Evolutionary conservation across 495 filamentous ascomycete species (phyloP).

Genomic region (Penicillium canescens): DNA sequence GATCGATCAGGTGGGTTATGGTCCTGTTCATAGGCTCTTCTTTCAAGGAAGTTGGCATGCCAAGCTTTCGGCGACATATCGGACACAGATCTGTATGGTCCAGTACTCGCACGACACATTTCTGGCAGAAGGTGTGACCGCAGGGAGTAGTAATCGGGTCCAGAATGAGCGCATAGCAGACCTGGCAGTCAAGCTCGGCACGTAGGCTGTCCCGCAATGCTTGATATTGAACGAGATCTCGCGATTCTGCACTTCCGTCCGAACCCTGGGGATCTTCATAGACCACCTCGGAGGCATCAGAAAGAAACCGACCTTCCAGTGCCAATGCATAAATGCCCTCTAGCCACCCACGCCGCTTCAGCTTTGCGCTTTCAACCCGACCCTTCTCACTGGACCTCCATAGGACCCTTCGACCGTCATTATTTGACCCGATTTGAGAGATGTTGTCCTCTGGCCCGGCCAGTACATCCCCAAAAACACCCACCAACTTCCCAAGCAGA

Average conservation of each 20-base stretch:
- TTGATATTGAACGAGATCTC: slow-evolving; percentile 55
- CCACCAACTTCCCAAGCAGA: slow-evolving; percentile 64
- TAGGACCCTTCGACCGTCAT: slow-evolving; percentile 42
- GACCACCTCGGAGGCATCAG: slow-evolving; percentile 47
- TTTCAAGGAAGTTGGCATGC: slow-evolving; percentile 57
- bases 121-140: slow-evolving; percentile 86
- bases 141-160: slow-evolving; percentile 83
- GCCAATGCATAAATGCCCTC: slow-evolving; percentile 32
- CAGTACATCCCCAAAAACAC: slow-evolving; percentile 50
- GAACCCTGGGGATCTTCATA: slow-evolving; percentile 43
- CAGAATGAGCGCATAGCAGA: slow-evolving; percentile 77
- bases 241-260: slow-evolving; percentile 30
- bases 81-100: slow-evolving; percentile 79
- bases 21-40: slow-evolving; percentile 61
- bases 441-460: slow-evolving; percentile 21
- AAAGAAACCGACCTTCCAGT: slow-evolving; percentile 30
- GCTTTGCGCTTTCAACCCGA: slow-evolving; percentile 14
- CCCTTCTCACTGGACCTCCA: slow-evolving; percentile 36
- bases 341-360: slow-evolving; percentile 20
- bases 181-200: slow-evolving; percentile 79
- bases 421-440: slow-evolving; percentile 28
- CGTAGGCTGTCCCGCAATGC: slow-evolving; percentile 59
- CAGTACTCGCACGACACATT: slow-evolving; percentile 70
- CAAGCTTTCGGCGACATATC: slow-evolving; percentile 68
- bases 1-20: slow-evolving; percentile 58